phyloP scores from a whole-genome alignment of 2,329 filamentous ascomycete genomes.

The Alternaria infectoria region DNA sequence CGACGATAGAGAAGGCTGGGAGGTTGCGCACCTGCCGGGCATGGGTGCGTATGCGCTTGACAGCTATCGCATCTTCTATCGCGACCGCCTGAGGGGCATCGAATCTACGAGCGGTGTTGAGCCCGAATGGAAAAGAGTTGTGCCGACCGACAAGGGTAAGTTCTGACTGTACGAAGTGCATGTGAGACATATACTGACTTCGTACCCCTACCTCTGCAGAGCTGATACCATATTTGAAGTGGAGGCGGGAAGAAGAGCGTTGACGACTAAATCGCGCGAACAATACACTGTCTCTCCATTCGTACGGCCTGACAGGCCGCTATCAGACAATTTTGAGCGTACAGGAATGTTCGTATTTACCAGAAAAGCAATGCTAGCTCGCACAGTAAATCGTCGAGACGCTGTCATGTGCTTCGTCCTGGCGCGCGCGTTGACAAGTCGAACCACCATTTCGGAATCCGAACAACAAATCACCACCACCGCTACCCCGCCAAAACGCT shows the following conservation, averaged over 20 bases:
- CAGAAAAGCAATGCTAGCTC: not conserved
- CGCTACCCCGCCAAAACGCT: not conserved
- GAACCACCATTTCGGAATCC: not conserved
- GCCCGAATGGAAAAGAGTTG: constrained; percentile 89
- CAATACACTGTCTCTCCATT: not conserved
- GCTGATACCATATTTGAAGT: constrained; percentile 76
- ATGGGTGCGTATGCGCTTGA: constrained; percentile 81
- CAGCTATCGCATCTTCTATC: constrained; percentile 92
- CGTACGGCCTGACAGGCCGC: not conserved
- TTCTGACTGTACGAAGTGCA: too few relatives aligned
- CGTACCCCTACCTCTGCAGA: too few relatives aligned
- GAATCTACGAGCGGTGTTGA: constrained; percentile 65
- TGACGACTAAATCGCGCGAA: not conserved
- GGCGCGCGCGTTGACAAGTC: constrained; percentile 3
- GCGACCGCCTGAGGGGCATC: constrained; percentile 74
- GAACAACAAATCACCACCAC: not conserved
- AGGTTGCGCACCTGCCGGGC: constrained; percentile 81
- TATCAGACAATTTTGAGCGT: not conserved
- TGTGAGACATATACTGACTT: too few relatives aligned
- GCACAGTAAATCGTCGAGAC: not conserved
- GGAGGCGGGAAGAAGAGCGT: constrained; percentile 85
- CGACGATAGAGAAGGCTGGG: constrained; percentile 65
- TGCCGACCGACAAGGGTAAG: constrained; percentile 73
- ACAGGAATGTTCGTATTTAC: not conserved
- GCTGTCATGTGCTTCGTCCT: not conserved